A percentile compares a stretch with the other conserved stretches of the same genome.
Conservation (phyloP, 2,329 filamentous ascomycete species). For the Botrytis deweyae region DNA sequence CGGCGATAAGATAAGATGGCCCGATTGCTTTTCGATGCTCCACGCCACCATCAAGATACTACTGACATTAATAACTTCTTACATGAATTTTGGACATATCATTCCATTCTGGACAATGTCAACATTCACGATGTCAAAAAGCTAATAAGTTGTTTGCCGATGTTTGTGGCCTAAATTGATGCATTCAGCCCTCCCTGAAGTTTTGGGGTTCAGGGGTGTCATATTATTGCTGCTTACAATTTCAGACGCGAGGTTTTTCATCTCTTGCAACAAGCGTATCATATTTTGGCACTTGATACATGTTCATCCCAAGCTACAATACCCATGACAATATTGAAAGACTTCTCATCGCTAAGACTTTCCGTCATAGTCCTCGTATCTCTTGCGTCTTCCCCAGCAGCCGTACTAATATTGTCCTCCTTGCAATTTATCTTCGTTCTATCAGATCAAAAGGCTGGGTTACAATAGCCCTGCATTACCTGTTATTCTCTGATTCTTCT, state of each 20-base stretch:
- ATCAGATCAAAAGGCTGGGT: not conserved
- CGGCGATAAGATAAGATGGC: slow-evolving; percentile 3
- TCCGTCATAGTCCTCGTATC: not conserved
- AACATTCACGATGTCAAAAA: not conserved
- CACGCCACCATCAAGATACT: not conserved
- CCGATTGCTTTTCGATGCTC: not conserved
- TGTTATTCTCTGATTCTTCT: not conserved
- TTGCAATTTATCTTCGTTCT: not conserved
- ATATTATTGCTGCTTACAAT: not conserved
- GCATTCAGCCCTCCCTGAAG: not conserved
- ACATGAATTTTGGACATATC: not conserved
- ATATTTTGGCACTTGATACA: not conserved
- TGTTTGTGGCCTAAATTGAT: not conserved
- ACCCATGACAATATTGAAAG: not conserved
- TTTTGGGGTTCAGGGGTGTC: not conserved
- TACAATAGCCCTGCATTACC: not conserved
- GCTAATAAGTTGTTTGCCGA: not conserved
- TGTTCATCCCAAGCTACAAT: not conserved
- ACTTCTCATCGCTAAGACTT: not conserved
- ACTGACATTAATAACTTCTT: not conserved
- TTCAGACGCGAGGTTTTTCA: not conserved
- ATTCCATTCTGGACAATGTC: not conserved
- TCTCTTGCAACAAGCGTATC: slow-evolving; percentile 12
- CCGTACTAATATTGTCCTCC: not conserved
- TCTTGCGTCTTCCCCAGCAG: not conserved